phyloP scores from a whole-genome alignment of 805 yeast species.

The Saturnispora saitoi region DNA sequence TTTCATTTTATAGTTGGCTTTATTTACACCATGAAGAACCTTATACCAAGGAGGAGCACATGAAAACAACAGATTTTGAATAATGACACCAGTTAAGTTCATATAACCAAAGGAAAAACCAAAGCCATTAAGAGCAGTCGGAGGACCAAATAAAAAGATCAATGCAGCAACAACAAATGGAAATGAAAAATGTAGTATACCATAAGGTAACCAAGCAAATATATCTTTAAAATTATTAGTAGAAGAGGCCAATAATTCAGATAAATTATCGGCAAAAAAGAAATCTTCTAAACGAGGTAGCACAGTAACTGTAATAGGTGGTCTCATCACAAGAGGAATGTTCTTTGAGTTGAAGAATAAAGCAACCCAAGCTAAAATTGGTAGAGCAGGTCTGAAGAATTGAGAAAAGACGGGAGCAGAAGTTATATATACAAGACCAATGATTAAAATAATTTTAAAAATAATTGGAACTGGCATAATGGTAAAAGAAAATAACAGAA shows the following conservation, averaged over 20 bases:
- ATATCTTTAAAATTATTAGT: slow-evolving; percentile 63
- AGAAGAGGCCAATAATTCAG: slow-evolving; percentile 72
- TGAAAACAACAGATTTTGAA: slow-evolving; percentile 70
- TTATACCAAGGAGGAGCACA: slow-evolving; percentile 99
- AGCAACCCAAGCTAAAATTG: slow-evolving; percentile 81
- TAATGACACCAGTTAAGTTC: slow-evolving; percentile 78
- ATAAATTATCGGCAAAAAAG: slow-evolving; percentile 84
- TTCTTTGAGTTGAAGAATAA: slow-evolving; percentile 70
- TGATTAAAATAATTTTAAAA: slow-evolving; percentile 11
- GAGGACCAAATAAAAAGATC: slow-evolving; percentile 84
- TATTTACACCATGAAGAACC: slow-evolving; percentile 70
- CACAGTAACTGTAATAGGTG: slow-evolving; percentile 81
- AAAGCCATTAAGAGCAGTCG: slow-evolving; percentile 71
- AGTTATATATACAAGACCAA: slow-evolving; percentile 25
- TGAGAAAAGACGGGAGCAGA: slow-evolving; percentile 73
- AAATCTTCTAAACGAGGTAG: slow-evolving; percentile 92
- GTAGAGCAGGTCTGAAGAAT: slow-evolving; percentile 75
- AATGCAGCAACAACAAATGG: slow-evolving; percentile 81
- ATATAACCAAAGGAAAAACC: slow-evolving; percentile 93
- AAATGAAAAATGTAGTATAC: slow-evolving; percentile 79
- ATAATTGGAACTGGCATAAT: slow-evolving; percentile 18
- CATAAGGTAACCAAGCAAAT: slow-evolving; percentile 93
- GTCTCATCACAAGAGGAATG: slow-evolving; percentile 67
- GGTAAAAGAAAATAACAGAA: slow-evolving; percentile 19
- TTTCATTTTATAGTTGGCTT: slow-evolving; percentile 83